Evolutionary conservation across 208 protist genomes (phyloP), one percentile per base, ranked within the genome.

Genomic region (Crithidia bombi): DNA sequence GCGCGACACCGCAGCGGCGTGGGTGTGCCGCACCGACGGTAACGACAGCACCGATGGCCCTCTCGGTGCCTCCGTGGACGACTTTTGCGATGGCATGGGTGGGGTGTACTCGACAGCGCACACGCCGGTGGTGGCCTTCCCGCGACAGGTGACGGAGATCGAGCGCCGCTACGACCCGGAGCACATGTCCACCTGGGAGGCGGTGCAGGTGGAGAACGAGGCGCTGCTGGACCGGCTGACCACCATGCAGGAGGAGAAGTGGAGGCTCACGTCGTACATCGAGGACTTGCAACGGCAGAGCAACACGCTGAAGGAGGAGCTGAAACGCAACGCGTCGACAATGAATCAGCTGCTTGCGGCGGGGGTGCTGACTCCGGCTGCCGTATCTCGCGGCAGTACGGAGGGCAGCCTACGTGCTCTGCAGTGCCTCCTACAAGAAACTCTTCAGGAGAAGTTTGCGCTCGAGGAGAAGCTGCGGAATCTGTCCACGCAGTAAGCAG

Each of bases 191-290:
- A 64, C 73, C 7, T 87, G 66, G 74, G 79, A 87, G 63, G 72
- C 77, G 56, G 73, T 90, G 46, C 75, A 88, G 67, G 66, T 82
- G 30, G 84, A 89, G 66, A 90, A 90, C 66, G 82, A 88, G 59
- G 78, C 75, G 1, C 76, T 89, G 6, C 78, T 83, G 14, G 54
- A 72, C 39, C 81, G 80, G 0, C 59, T 90, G 38, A 75, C 69
- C 17, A 72, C 73, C 15, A 65, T 87, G 73, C 84, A 93, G 75
- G 67, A 89, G 66, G 81, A 84, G 36, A 90, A 90, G 59, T 89
- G 79, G 73, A 67, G 61, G 19, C 43, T 86, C 25, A 82, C 71
- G 36, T 64, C 69, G 21, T 59, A 72, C 38, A 46, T 86, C n/a
- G 81, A 87, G 25, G 83, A 87, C 39, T 41, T 82, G 46, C 80